These are phyloP conservation scores for Dactylellina cionopaga DNA, from an alignment of 2,329 filamentous ascomycete species.

Conservation along the genomic window DNA sequence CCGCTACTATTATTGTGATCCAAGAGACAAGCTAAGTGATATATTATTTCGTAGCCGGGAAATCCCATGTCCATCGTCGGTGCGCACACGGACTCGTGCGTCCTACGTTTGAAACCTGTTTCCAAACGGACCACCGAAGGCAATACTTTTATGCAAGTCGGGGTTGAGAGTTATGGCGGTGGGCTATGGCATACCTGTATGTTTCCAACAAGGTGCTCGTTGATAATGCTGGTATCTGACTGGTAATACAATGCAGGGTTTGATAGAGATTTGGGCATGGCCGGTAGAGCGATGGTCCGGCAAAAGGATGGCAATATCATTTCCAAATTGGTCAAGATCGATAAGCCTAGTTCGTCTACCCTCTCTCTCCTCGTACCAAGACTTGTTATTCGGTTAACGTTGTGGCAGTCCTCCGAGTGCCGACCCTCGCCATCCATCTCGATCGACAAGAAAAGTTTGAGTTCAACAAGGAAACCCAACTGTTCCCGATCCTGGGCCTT, in stretches of 20 bases:
- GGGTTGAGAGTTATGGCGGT: constrained; percentile 95
- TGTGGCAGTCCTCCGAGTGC: constrained; percentile 77
- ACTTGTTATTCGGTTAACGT: not conserved
- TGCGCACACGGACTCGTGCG: constrained; percentile 94
- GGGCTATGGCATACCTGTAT: constrained; percentile 92
- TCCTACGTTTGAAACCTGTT: constrained; percentile 90
- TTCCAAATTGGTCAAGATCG: constrained; percentile 87
- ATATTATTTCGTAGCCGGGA: constrained; percentile 53
- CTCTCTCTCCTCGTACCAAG: not conserved
- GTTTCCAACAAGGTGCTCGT: constrained; percentile 21
- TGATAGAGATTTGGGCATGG: constrained; percentile 90
- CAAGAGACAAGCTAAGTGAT: not conserved
- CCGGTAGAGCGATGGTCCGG: constrained; percentile 84
- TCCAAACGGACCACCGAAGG: constrained; percentile 78
- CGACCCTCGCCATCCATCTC: constrained; percentile 92
- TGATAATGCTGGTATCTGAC: not conserved
- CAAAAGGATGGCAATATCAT: constrained; percentile 77
- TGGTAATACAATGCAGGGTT: constrained; percentile 73
- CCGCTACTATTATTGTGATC: constrained; percentile 3
- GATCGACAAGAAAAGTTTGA: constrained; percentile 85
- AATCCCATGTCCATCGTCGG: constrained; percentile 77
- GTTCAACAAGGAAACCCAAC: constrained; percentile 96
- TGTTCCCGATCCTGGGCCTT: constrained; percentile 91
- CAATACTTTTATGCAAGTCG: constrained; percentile 90
- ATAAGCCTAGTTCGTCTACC: constrained; percentile 72